Evolutionary conservation across 2,329 filamentous ascomycete genomes (phyloP), one percentile per base, ranked within the genome.

Genomic region (Didymella pomorum): DNA sequence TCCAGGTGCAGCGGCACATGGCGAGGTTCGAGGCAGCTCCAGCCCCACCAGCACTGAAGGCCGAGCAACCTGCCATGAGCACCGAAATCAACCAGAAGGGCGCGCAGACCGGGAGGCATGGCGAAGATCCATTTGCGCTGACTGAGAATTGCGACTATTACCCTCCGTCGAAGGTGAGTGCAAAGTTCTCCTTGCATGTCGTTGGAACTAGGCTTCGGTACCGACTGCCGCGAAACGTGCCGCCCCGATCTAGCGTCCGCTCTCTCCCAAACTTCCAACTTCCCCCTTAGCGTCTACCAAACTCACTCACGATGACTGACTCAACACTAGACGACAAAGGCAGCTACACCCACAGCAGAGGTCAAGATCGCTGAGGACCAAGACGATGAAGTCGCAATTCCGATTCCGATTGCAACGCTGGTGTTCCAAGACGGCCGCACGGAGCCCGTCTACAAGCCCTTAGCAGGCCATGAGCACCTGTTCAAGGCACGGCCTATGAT

Each of bases 391-490:
- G 26, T 61, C 18, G 65, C 62, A 1, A 49, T 64, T 1, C 67
- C 66, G 8, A 68, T 54, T 9, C 68, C 65, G 5, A 70, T 72
- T 29, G 64, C 64, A 9, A 68, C 67, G 35, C 45, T 69, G 4
- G 60, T 63, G 4, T 61, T 67, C 18, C 61, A 65, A 9, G 60
- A 69, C 44, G 70, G 69, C 21, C 63, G 65, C 12, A 64, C 63
- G n/a, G 56, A 61, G 35, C 58, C 63, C 33, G 60, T 66, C 23
- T 68, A 66, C 47, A 51, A 53, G 33, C 69, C 70, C 4, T 59
- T 72, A 11, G 53, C 58, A 7, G 70, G 70, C 33, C 71, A 70
- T 33, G 70, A 71, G 42, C 68, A 72, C 26, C 47, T 71, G 8
- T 69, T 69, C 44, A 61, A 49, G 25, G 52, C 58, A 29, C 45